These are phyloP conservation scores for Lachancea lanzarotensis DNA, from an alignment of 805 yeast genomes.

Conservation along the genomic window DNA sequence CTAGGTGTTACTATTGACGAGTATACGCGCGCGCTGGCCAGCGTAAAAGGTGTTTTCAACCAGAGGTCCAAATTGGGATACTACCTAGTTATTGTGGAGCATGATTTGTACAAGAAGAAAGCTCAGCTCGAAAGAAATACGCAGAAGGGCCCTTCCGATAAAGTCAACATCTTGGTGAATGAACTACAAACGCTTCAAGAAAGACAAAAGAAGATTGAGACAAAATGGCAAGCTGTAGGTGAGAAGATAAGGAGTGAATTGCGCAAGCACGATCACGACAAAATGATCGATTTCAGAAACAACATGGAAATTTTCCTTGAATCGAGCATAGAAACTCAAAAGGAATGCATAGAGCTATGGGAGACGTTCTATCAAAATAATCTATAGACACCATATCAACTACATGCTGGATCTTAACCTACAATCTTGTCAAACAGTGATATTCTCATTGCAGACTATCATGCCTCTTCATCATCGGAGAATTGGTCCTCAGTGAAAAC, in stretches of 20 bases:
- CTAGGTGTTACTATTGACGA: conserved; percentile 85
- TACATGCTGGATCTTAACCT: neutral
- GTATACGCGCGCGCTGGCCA: conserved; percentile 68
- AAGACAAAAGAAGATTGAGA: conserved; percentile 47
- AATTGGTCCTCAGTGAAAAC: conserved; percentile 30
- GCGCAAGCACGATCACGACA: conserved; percentile 60
- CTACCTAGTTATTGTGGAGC: conserved; percentile 42
- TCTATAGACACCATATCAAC: conserved; percentile 14
- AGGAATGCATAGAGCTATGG: conserved; percentile 84
- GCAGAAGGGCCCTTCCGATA: conserved; percentile 50
- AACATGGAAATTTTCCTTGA: conserved; percentile 87
- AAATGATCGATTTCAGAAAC: conserved; percentile 76
- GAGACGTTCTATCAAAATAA: conserved; percentile 73
- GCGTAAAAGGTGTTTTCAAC: conserved; percentile 65
- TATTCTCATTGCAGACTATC: too few species aligned
- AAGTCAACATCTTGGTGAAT: conserved; percentile 46
- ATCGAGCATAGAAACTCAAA: conserved; percentile 85
- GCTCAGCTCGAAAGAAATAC: conserved; percentile 40
- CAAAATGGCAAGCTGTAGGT: conserved; percentile 57
- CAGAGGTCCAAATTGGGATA: conserved; percentile 58
- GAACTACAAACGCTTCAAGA: conserved; percentile 55
- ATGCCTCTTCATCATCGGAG: neutral
- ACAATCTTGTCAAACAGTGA: too few species aligned
- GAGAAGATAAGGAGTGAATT: conserved; percentile 63
- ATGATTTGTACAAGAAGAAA: conserved; percentile 44